Conservation (phyloP, 495 filamentous ascomycete genomes). For the Xylona heveae region DNA sequence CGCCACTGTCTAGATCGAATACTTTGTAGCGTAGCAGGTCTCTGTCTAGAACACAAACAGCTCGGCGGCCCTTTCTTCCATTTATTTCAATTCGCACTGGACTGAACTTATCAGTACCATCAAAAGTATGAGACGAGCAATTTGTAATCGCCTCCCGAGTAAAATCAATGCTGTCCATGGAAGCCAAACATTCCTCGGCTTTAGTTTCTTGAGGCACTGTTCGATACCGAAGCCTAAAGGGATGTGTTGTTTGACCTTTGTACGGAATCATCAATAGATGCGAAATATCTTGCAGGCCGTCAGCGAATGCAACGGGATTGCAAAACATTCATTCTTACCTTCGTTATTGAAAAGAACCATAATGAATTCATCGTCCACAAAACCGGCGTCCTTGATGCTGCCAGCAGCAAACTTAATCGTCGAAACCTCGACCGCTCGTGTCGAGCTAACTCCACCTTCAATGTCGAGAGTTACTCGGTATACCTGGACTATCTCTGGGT, state of each 20-base stretch:
- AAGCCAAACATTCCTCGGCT: slow-evolving; percentile 8
- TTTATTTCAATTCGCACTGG: slow-evolving; percentile 30
- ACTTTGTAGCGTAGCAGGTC: slow-evolving; percentile 33
- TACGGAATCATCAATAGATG: slow-evolving; percentile 9
- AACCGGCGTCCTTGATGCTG: slow-evolving; percentile 29
- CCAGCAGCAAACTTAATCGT: slow-evolving; percentile 21
- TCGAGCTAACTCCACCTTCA: slow-evolving; percentile 33
- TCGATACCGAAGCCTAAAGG: too few relatives aligned
- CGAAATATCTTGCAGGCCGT: slow-evolving; percentile 5
- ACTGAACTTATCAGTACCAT: slow-evolving; percentile 18
- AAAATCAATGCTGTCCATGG: slow-evolving; percentile 6
- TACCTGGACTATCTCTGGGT: slow-evolving; percentile 20
- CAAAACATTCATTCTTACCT: slow-evolving; percentile 20
- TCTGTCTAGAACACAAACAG: slow-evolving; percentile 31
- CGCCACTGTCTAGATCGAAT: slow-evolving; percentile 27
- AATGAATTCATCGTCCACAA: slow-evolving; percentile 29
- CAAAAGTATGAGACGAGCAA: slow-evolving; percentile 17
- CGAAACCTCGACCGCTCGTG: slow-evolving; percentile 18
- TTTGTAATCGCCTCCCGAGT: too few relatives aligned
- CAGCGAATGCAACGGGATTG: not conserved
- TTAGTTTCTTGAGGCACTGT: slow-evolving; percentile 10
- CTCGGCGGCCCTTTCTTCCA: slow-evolving; percentile 28
- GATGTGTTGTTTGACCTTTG: slow-evolving; percentile 6
- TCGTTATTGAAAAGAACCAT: slow-evolving; percentile 25
- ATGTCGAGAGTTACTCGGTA: slow-evolving; percentile 26